Evolutionary conservation across 2,329 filamentous ascomycete species (phyloP), one percentile per base, ranked within the genome.

Genomic region (Xylaria sp.): DNA sequence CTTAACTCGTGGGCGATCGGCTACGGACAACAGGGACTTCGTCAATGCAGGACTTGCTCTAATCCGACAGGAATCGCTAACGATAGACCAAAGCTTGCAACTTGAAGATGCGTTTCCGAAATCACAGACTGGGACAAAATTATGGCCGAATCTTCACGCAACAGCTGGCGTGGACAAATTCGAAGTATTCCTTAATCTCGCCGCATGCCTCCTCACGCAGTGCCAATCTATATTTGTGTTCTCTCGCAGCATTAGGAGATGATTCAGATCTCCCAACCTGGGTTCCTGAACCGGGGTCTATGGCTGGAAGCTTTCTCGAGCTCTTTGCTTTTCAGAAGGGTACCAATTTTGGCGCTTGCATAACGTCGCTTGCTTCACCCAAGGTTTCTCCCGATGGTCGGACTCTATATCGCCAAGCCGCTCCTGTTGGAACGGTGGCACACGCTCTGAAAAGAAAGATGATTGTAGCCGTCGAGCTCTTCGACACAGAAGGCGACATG

Each of bases 131-230:
- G 40, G 32, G 16, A 51, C 40, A 21, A 42, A 29, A 16, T 5
- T 67, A 29, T 67, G 66, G 66, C 42, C 66, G 5, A 18, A 13
- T 10, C 37, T 69, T 0, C 62, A 23, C 47, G 61, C 57, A 16
- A 48, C 50, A 5, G 53, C 50, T 53, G 40, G 51, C 21, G 58
- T 44, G 16, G 57, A 58, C n/a, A 57, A 32, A 16, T 44, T 62
- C n/a, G 66, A 65, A 53, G 62, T 69, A 44, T 37, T 69, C 16
- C 48, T 65, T 3, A 69, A 69, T 35, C 48, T 69, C 9, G 58
- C 66, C 23, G 66, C 66, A 42, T 69, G 66, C 51, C 50, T 65
- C 18, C 35, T 68, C 23, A 48, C 66, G 1, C 66, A 68, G 42
- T 40, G 29, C 6, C 51, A 60, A n/a, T 50, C 29, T 21, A 27